phyloP scores from a whole-genome alignment of 306 rosid genomes.

The barrel medic (Medicago truncatula) region DNA sequence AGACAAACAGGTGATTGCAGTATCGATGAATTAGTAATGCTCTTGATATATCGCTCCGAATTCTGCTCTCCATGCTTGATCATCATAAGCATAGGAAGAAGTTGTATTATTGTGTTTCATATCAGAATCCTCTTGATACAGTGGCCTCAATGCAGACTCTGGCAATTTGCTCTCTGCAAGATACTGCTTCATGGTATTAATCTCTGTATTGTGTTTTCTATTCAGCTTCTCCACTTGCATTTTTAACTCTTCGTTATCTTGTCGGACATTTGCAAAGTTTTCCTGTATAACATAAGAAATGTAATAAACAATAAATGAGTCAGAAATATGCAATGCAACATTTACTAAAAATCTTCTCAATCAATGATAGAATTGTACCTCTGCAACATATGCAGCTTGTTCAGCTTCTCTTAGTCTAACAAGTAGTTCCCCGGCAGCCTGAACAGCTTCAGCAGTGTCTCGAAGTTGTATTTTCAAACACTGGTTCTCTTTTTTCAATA shows the following conservation, averaged over 20 bases:
- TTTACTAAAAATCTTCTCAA: conserved; percentile 14
- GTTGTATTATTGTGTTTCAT: conserved; percentile 46
- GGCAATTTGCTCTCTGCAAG: conserved; percentile 90
- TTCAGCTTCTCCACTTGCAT: conserved; percentile 85
- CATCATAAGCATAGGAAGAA: conserved; percentile 61
- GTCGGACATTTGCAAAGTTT: conserved; percentile 53
- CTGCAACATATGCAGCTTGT: conserved; percentile 71
- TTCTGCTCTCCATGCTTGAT: conserved; percentile 96
- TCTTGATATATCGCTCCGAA: conserved; percentile 91
- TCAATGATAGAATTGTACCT: conserved; percentile 52
- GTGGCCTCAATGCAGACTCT: conserved; percentile 78
- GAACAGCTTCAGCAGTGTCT: conserved; percentile 99
- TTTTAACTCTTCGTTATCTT: conserved; percentile 73
- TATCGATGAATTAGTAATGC: conserved; percentile 53
- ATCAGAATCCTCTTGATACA: conserved; percentile 61
- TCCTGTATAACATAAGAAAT: conserved; percentile 59
- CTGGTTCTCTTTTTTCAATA: conserved; percentile 82
- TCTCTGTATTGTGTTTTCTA: conserved; percentile 88
- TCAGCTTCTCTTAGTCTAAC: conserved; percentile 95
- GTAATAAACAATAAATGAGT: conserved; percentile 10
- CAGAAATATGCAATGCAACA: not conserved
- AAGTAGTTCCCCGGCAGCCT: conserved; percentile 97
- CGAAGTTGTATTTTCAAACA: conserved; percentile 81
- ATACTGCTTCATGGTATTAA: conserved; percentile 86
- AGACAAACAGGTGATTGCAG: conserved; percentile 7